Percentiles rank a stretch among this genome's conserved stretches.
Evolutionary conservation across 441 rosid species (phyloP).

Genomic region (Erodium moschatum): DNA sequence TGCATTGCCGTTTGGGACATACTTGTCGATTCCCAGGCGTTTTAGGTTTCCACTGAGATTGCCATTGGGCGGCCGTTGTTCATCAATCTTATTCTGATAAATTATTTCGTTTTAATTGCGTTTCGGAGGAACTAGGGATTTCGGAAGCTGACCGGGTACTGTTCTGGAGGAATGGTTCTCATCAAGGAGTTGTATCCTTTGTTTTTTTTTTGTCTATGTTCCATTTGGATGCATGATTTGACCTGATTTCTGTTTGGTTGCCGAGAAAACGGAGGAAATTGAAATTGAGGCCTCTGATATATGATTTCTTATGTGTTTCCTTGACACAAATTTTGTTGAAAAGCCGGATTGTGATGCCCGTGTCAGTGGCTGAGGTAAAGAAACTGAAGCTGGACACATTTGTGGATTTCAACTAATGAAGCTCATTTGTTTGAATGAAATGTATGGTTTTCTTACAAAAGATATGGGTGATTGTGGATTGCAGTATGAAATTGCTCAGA

Average conservation of each 20-base stretch:
- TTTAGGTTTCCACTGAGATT: neutral
- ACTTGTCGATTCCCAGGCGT: neutral
- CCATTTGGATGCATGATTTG: neutral
- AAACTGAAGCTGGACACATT: neutral
- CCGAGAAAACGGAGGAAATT: neutral
- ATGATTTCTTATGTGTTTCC: slow-evolving; percentile 12
- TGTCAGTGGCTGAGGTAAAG: slow-evolving; percentile 57
- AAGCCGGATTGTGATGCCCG: slow-evolving; percentile 63
- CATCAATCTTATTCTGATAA: neutral
- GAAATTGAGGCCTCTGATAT: neutral
- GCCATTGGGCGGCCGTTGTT: neutral
- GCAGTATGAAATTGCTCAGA: slow-evolving; percentile 63
- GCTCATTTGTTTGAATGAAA: neutral
- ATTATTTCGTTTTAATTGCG: neutral
- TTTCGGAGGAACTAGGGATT: neutral
- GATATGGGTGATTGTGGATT: slow-evolving; percentile 8
- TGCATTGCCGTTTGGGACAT: neutral
- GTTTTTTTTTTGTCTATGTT: neutral
- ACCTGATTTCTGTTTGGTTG: neutral
- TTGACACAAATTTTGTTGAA: slow-evolving; percentile 26
- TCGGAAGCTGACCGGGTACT: neutral
- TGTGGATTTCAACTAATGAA: neutral
- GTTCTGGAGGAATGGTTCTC: slow-evolving; percentile 2
- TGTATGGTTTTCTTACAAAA: neutral
- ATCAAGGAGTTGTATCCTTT: slow-evolving; percentile 9